Percentiles rank a stretch among this genome's conserved stretches.
These are phyloP conservation scores for Candida incommunis DNA, from an alignment of 805 yeast genomes.

Conservation along the genomic window DNA sequence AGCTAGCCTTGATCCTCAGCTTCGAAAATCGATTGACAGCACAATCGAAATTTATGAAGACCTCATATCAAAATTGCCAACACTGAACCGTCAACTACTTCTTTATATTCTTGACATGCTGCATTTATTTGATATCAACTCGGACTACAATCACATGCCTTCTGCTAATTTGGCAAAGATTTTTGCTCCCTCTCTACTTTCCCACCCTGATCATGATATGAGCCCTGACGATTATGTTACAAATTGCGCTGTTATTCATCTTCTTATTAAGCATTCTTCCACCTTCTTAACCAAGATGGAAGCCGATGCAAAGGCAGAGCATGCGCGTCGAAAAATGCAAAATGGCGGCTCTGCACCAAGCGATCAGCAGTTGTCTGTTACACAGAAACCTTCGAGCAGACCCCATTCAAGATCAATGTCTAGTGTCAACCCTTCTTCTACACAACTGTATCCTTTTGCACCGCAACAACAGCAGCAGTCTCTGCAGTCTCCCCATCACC, in stretches of 20 bases:
- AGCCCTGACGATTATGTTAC: slow-evolving; percentile 82
- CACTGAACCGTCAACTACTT: slow-evolving; percentile 64
- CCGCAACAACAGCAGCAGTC: too few species aligned
- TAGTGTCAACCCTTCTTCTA: background rate
- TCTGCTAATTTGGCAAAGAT: slow-evolving; percentile 88
- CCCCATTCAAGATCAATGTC: background rate
- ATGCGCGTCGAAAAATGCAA: slow-evolving; percentile 7
- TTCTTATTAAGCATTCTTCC: slow-evolving; percentile 74
- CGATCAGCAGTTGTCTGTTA: background rate
- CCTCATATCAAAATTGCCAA: slow-evolving; percentile 57
- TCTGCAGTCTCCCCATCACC: background rate
- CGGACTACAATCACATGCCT: slow-evolving; percentile 76
- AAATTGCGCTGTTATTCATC: slow-evolving; percentile 76
- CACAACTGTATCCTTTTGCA: too few species aligned
- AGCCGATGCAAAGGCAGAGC: slow-evolving; percentile 18
- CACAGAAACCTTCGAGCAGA: background rate
- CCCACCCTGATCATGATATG: slow-evolving; percentile 88
- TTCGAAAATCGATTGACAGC: slow-evolving; percentile 15
- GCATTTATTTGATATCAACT: slow-evolving; percentile 68
- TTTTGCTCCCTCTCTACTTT: slow-evolving; percentile 89
- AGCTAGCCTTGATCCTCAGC: slow-evolving; percentile 4
- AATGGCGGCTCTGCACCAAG: background rate
- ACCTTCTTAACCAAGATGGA: slow-evolving; percentile 45
- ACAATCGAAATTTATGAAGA: slow-evolving; percentile 60
- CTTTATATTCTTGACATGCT: slow-evolving; percentile 78